Base-by-base conservation (phyloP, 2,329 filamentous ascomycete genomes). In the Colletotrichum graminicola region DNA sequence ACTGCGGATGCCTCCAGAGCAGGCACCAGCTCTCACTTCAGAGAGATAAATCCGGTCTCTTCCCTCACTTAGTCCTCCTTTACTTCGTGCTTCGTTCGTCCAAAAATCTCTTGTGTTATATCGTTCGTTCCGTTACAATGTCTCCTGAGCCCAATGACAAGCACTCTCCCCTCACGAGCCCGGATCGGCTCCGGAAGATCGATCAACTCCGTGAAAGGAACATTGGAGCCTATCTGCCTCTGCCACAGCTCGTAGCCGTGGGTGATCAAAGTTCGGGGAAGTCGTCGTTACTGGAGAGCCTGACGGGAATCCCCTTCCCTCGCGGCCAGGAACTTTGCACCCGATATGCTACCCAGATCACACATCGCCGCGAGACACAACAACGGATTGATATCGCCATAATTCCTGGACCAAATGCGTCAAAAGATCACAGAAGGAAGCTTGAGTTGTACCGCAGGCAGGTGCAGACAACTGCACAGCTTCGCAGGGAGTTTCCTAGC, bases 241-340 rank as follows among this genome's bases (percentile, higher is more conserved):
- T 79, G 5, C 77, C 76, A 3, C 73, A 80, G 63, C 73, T 80
- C 14, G 77, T 81, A 1, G 78, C 75, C 0, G 78, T 80, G 1
- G 78, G 79, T 2, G 78, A 80, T 55, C 78, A 80, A 47, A 78
- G 78, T 69, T 79, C 78, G 0, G 78, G 79, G 6, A 81, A 80
- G 66, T 79, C 76, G 3, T 79, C 79, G 0, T 68, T 80, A 8
- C 72, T 80, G 7, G 78, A 80, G 34, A 79, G 76, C 26, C n/a
- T 79, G 26, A 79, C 76, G 0, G 77, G 77, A 1, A 79, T 80
- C 21, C 77, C 79, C 0, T 80, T 80, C 57, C 79, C 78, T 4
- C 74, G 74, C 0, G 74, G 74, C 34, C 73, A 76, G 18, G 75
- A 76, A 8, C 75, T 80, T 21, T 80, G 78, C 72, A 80, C 78